phyloP scores from a whole-genome alignment of 106 monocot genomes.

The Dioscorea dumetorum region DNA sequence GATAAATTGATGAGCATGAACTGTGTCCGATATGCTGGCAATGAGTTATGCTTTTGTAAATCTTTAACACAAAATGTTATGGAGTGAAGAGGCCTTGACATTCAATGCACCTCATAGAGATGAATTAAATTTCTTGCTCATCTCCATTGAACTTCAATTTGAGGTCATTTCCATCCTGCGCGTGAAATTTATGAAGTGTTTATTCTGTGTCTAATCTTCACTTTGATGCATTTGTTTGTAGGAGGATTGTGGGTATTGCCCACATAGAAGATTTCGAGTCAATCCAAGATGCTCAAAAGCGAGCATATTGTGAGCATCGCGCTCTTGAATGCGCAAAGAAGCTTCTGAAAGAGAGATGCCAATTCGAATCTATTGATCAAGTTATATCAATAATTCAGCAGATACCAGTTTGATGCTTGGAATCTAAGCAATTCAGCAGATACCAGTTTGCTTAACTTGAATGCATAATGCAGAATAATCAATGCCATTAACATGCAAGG shows the following conservation, averaged over 20 bases:
- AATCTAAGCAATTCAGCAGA: conserved; percentile 9
- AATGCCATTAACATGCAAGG: too few relatives aligned
- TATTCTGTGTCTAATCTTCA: neutral
- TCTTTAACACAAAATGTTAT: too few relatives aligned
- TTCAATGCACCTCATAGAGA: too few relatives aligned
- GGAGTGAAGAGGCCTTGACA: too few relatives aligned
- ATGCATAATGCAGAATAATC: too few relatives aligned
- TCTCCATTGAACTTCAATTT: too few relatives aligned
- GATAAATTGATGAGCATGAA: too few relatives aligned
- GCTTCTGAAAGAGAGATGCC: conserved; percentile 66
- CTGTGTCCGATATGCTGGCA: too few relatives aligned
- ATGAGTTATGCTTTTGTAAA: too few relatives aligned
- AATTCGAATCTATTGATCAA: conserved; percentile 41
- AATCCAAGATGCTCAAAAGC: conserved; percentile 49
- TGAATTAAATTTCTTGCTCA: too few relatives aligned
- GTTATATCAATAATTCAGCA: conserved; percentile 43
- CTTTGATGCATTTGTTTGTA: conserved; percentile 13
- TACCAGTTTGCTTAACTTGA: conserved; percentile 14
- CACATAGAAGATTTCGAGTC: conserved; percentile 97
- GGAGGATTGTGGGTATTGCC: conserved; percentile 95
- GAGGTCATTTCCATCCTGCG: too few relatives aligned
- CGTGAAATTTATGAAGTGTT: neutral
- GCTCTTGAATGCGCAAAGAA: conserved; percentile 68
- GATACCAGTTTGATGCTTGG: conserved; percentile 15
- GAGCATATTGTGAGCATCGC: conserved; percentile 63